phyloP scores from a whole-genome alignment of 306 rosid genomes.

The Dicorynia guianensis region DNA sequence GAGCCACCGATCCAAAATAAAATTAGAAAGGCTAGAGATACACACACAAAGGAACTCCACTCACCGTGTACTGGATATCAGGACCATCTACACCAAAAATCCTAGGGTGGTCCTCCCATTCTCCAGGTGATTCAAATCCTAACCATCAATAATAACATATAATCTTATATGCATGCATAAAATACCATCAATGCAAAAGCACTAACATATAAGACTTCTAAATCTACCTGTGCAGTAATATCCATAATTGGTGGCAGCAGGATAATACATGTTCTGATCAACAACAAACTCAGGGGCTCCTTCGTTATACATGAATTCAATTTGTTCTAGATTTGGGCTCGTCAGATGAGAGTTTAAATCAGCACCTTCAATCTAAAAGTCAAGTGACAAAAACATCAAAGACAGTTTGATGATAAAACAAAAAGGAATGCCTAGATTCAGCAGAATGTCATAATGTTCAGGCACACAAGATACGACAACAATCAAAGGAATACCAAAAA shows the following conservation, averaged over 20 bases:
- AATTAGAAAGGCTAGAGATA: background rate
- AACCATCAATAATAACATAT: slow-evolving; percentile 28
- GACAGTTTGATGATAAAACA: background rate
- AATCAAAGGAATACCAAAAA: background rate
- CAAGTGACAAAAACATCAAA: slow-evolving; percentile 34
- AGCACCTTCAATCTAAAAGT: slow-evolving; percentile 64
- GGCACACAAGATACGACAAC: background rate
- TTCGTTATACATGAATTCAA: slow-evolving; percentile 74
- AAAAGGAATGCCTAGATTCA: slow-evolving; percentile 5
- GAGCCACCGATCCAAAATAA: background rate
- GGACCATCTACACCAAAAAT: slow-evolving; percentile 86
- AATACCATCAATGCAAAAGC: slow-evolving; percentile 26
- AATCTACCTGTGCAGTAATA: slow-evolving; percentile 87
- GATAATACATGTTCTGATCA: slow-evolving; percentile 88
- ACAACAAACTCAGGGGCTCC: slow-evolving; percentile 82
- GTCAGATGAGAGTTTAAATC: slow-evolving; percentile 63
- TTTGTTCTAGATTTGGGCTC: slow-evolving; percentile 65
- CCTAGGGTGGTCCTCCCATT: slow-evolving; percentile 91
- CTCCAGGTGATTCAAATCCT: slow-evolving; percentile 90
- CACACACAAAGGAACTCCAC: slow-evolving; percentile 31
- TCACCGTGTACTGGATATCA: slow-evolving; percentile 71
- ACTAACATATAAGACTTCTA: background rate
- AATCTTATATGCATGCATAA: slow-evolving; percentile 23
- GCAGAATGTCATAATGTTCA: slow-evolving; percentile 18
- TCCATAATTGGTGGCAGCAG: slow-evolving; percentile 89